A percentile compares a stretch with the other conserved stretches of the same genome.
These are phyloP conservation scores for Cylindrotheca fusiformis DNA, from an alignment of 108 stramenopile species.

Conservation along the genomic window DNA sequence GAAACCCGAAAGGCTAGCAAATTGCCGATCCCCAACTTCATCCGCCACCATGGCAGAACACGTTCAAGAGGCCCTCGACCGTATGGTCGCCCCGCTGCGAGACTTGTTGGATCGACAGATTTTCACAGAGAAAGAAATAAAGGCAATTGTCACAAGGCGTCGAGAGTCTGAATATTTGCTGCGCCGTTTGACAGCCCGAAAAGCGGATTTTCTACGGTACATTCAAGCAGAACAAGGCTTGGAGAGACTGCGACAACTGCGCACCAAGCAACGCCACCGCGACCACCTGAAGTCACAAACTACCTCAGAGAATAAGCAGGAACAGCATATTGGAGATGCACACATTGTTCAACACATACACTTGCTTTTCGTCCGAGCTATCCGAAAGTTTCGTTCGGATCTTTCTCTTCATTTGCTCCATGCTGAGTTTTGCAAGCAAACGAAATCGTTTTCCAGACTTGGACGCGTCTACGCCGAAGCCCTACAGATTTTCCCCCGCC, in stretches of 20 bases:
- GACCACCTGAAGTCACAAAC: conserved; percentile 32
- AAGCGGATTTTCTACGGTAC: conserved; percentile 76
- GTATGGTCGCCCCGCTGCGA: conserved; percentile 79
- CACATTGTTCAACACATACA: conserved; percentile 82
- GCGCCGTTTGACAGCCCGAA: conserved; percentile 51
- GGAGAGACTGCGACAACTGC: conserved; percentile 60
- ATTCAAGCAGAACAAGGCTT: conserved; percentile 70
- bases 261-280: conserved; percentile 47
- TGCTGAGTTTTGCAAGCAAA: conserved; percentile 64
- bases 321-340: conserved; percentile 57
- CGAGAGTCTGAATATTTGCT: conserved; percentile 78
- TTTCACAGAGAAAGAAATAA: conserved; percentile 68
- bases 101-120: conserved; percentile 72
- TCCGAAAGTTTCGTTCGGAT: conserved; percentile 74
- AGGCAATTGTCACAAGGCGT: conserved; percentile 76
- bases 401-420: conserved; percentile 61
- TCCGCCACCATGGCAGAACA: conserved; percentile 72
- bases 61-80: conserved; percentile 81
- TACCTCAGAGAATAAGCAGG: conserved; percentile 10
- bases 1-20: too few species aligned
- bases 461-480: conserved; percentile 74
- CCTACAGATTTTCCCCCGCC: conserved; percentile 72
- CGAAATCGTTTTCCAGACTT: conserved; percentile 46
- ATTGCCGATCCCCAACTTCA: too few species aligned
- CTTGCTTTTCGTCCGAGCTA: conserved; percentile 66